phyloP scores from a whole-genome alignment of 257 asterid species.

The Nicotiana benthamiana region DNA sequence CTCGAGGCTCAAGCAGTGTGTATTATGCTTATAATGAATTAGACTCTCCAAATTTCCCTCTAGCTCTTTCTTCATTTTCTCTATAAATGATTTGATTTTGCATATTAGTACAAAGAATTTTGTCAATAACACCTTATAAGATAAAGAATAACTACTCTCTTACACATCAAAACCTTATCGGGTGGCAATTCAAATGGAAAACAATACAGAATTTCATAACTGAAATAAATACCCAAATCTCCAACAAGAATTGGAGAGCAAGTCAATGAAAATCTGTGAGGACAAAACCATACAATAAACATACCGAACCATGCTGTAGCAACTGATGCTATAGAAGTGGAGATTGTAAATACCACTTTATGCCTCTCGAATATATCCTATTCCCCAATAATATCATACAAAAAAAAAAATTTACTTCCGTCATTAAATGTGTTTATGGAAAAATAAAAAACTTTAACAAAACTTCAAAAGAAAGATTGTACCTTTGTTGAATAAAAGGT shows the following conservation, averaged over 20 bases:
- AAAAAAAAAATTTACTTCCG: background rate
- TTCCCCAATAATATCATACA: constrained; percentile 10
- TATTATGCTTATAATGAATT: background rate
- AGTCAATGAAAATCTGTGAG: background rate
- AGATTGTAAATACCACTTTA: constrained; percentile 68
- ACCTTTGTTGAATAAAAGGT: constrained; percentile 66
- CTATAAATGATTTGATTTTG: background rate
- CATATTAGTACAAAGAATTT: background rate
- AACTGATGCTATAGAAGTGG: constrained; percentile 81
- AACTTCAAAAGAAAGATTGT: background rate
- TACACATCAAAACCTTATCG: background rate
- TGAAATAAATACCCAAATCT: background rate
- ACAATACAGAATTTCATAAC: background rate
- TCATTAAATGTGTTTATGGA: background rate
- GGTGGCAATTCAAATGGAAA: background rate
- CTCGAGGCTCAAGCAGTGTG: background rate
- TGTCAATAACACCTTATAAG: background rate
- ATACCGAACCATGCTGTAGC: constrained; percentile 82
- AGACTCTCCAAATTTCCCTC: background rate
- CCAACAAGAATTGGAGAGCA: background rate
- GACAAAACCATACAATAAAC: background rate
- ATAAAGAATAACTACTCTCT: background rate
- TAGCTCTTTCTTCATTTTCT: background rate
- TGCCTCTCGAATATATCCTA: constrained; percentile 88
- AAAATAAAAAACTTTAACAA: background rate